These are phyloP conservation scores for Neopestalotiopsis clavispora DNA, from an alignment of 2,329 filamentous ascomycete species.

Conservation along the genomic window DNA sequence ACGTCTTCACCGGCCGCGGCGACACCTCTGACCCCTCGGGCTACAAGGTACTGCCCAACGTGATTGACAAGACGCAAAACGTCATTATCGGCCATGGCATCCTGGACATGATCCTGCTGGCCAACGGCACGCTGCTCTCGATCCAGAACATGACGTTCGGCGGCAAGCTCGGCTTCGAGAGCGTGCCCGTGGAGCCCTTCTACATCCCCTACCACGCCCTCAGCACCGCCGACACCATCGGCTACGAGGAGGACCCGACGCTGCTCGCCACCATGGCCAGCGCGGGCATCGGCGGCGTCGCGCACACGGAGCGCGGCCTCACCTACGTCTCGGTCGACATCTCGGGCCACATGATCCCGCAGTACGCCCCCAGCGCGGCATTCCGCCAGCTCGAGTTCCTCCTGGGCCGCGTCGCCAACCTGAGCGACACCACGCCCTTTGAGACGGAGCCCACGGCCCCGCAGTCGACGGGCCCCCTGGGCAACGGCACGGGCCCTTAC, in stretches of 20 bases:
- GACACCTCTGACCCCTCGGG: slow-evolving; percentile 61
- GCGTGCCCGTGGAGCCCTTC: slow-evolving; percentile 63
- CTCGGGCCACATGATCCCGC: slow-evolving; percentile 70
- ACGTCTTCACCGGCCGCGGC: slow-evolving; percentile 42
- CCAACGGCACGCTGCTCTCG: slow-evolving; percentile 71
- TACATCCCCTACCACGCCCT: slow-evolving; percentile 70
- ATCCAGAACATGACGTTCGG: slow-evolving; percentile 86
- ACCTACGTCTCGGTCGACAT: slow-evolving; percentile 63
- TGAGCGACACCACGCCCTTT: slow-evolving; percentile 34
- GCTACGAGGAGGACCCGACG: slow-evolving; percentile 25
- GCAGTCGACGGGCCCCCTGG: slow-evolving; percentile 30
- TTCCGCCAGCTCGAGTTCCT: slow-evolving; percentile 78
- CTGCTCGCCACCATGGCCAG: slow-evolving; percentile 54
- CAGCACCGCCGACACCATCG: slow-evolving; percentile 32
- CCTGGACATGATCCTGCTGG: slow-evolving; percentile 70
- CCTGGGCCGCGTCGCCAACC: slow-evolving; percentile 66
- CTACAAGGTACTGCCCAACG: slow-evolving; percentile 65
- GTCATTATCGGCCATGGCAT: slow-evolving; percentile 77
- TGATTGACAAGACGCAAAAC: slow-evolving; percentile 75
- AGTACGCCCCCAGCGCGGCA: slow-evolving; percentile 70
- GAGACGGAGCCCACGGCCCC: slow-evolving; percentile 30
- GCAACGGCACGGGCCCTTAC: slow-evolving; percentile 33
- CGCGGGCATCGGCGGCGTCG: slow-evolving; percentile 70
- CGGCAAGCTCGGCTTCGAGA: slow-evolving; percentile 72
- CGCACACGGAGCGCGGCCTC: slow-evolving; percentile 75